These are phyloP conservation scores for Rhizophagus prolifer DNA, from an alignment of 192 early-diverging fungal species.

Conservation along the genomic window DNA sequence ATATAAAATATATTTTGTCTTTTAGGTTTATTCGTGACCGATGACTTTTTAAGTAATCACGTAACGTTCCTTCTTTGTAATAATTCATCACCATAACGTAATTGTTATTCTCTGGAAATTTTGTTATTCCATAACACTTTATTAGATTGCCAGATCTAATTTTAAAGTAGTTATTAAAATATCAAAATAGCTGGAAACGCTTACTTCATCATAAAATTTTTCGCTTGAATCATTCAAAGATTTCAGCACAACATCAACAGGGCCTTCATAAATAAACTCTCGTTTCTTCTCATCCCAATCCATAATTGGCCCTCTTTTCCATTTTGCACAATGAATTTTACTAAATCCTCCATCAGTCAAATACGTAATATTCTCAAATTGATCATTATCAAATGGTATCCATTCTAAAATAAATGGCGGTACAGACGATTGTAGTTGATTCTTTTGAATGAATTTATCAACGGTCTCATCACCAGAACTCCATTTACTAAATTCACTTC, in stretches of 20 bases:
- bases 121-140: too few relatives aligned
- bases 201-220: too few relatives aligned
- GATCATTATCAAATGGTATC: background rate
- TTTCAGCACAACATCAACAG: constrained; percentile 4
- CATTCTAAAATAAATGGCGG: constrained; percentile 15
- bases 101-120: too few relatives aligned
- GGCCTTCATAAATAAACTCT: background rate
- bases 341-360: background rate
- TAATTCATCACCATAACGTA: too few relatives aligned
- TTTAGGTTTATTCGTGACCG: too few relatives aligned
- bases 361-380: background rate
- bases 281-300: constrained; percentile 1
- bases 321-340: constrained; percentile 2
- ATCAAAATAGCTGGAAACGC: too few relatives aligned
- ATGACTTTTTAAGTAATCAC: too few relatives aligned
- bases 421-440: background rate
- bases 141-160: too few relatives aligned
- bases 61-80: too few relatives aligned
- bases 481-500: background rate
- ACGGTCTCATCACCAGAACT: background rate
- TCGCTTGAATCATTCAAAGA: background rate
- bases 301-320: background rate
- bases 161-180: too few relatives aligned
- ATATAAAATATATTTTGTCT: too few relatives aligned
- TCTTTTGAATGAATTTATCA: background rate